Evolutionary conservation across 2,329 filamentous ascomycete species (phyloP).

Genomic region (Zelopaecilomyces penicillatus): DNA sequence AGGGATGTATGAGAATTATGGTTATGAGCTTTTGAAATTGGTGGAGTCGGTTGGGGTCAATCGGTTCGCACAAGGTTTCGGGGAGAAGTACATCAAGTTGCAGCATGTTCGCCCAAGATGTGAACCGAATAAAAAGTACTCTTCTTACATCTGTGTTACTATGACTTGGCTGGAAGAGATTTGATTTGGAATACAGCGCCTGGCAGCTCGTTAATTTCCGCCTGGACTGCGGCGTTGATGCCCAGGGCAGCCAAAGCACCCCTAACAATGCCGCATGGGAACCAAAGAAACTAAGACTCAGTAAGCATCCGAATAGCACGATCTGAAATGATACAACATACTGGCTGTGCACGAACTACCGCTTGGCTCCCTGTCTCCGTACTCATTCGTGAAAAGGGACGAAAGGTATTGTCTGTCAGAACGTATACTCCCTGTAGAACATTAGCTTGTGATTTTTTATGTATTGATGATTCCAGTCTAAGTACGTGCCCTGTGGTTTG

Average conservation of each 20-base stretch:
- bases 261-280: conserved; percentile 85
- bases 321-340: conserved; percentile 35
- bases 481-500: conserved; percentile 71
- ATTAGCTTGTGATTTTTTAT: conserved; percentile 4
- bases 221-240: conserved; percentile 83
- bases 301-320: conserved; percentile 7
- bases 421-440: conserved; percentile 75
- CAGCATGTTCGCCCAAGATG: too few relatives aligned
- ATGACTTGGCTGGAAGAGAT: conserved; percentile 52
- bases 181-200: conserved; percentile 94
- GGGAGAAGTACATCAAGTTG: too few relatives aligned
- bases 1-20: too few relatives aligned
- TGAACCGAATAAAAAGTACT: too few relatives aligned
- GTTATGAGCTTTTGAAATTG: too few relatives aligned
- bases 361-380: conserved; percentile 68
- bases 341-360: conserved; percentile 67
- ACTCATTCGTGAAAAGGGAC: conserved; percentile 82
- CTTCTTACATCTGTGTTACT: not conserved
- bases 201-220: conserved; percentile 80
- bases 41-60: too few relatives aligned
- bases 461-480: not conserved
- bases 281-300: conserved; percentile 72
- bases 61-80: too few relatives aligned
- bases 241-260: conserved; percentile 90
- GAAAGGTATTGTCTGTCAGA: conserved; percentile 85